A percentile compares a stretch with the other conserved stretches of the same genome.
Evolutionary conservation across 2,329 filamentous ascomycete genomes (phyloP).

Genomic region (Penicillium brevicompactum): DNA sequence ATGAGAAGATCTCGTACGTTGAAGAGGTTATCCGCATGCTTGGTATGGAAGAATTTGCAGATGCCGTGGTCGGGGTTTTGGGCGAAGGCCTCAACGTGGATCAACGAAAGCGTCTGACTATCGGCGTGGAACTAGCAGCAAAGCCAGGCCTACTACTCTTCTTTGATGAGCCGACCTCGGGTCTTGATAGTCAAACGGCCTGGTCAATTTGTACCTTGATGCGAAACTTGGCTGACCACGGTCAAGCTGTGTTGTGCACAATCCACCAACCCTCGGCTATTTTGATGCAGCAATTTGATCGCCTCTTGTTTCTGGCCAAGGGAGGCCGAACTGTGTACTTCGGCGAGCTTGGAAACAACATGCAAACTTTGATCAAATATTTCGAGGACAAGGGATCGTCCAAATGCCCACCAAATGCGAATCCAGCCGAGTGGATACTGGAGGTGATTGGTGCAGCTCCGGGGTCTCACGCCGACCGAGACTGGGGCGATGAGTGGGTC

Average conservation of each 20-base stretch:
- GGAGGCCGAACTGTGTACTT: slow-evolving; percentile 71
- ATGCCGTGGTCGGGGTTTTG: slow-evolving; percentile 85
- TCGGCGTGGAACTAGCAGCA: slow-evolving; percentile 90
- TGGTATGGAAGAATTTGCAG: slow-evolving; percentile 89
- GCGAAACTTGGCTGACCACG: slow-evolving; percentile 83
- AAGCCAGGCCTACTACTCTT: slow-evolving; percentile 89
- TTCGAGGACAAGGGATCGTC: slow-evolving; percentile 67
- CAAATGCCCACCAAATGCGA: slow-evolving; percentile 62
- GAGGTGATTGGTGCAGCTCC: slow-evolving; percentile 62
- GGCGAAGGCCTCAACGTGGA: slow-evolving; percentile 72
- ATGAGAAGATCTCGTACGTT: slow-evolving; percentile 84
- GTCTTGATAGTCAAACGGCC: slow-evolving; percentile 91
- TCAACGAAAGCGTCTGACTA: slow-evolving; percentile 78
- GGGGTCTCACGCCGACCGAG: slow-evolving; percentile 62
- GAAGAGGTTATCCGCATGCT: slow-evolving; percentile 88
- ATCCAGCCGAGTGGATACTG: slow-evolving; percentile 77
- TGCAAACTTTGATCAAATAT: slow-evolving; percentile 59
- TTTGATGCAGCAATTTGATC: slow-evolving; percentile 83
- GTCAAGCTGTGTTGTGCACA: slow-evolving; percentile 90
- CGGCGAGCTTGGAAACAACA: slow-evolving; percentile 65
- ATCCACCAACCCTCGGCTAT: slow-evolving; percentile 95
- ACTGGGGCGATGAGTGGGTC: slow-evolving; percentile 67
- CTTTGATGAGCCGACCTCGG: slow-evolving; percentile 91
- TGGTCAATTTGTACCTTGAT: slow-evolving; percentile 89
- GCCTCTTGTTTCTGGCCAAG: slow-evolving; percentile 63